phyloP scores from a whole-genome alignment of 768 basidiomycete species.

The Leccinum disarticulatum region DNA sequence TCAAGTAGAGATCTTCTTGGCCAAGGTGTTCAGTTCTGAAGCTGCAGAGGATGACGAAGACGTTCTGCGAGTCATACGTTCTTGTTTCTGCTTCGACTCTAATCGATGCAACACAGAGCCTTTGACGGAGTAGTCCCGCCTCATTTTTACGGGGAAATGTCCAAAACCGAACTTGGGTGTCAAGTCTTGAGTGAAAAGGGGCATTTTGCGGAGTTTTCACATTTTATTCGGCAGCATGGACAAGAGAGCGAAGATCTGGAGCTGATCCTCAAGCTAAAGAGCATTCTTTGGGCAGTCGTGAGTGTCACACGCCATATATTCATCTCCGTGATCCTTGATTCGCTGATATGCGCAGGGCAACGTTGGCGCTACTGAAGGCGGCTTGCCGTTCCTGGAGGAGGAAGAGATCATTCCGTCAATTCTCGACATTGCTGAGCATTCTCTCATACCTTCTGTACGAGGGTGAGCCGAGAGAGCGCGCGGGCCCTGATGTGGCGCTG shows the following conservation, averaged over 20 bases:
- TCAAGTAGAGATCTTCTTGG: conserved; percentile 89
- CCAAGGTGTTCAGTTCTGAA: conserved; percentile 65
- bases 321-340: background rate
- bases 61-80: conserved; percentile 41
- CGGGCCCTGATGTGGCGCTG: background rate
- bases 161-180: conserved; percentile 94
- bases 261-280: conserved; percentile 87
- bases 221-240: conserved; percentile 85
- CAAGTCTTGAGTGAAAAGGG: conserved; percentile 87
- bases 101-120: conserved; percentile 39
- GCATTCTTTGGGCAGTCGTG: conserved; percentile 95
- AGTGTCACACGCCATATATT: conserved; percentile 30
- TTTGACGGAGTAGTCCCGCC: conserved; percentile 89
- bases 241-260: conserved; percentile 82
- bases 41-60: conserved; percentile 66
- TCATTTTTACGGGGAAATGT: conserved; percentile 98
- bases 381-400: conserved; percentile 93
- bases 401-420: conserved; percentile 91
- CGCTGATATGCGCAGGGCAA: conserved; percentile 64
- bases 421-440: conserved; percentile 87
- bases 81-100: background rate
- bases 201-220: conserved; percentile 87
- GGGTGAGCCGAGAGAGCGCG: conserved; percentile 60
- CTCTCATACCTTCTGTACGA: conserved; percentile 85
- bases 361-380: conserved; percentile 86